Conservation (phyloP, 2,329 filamentous ascomycete species). For the Aspergillus luchuensis region DNA sequence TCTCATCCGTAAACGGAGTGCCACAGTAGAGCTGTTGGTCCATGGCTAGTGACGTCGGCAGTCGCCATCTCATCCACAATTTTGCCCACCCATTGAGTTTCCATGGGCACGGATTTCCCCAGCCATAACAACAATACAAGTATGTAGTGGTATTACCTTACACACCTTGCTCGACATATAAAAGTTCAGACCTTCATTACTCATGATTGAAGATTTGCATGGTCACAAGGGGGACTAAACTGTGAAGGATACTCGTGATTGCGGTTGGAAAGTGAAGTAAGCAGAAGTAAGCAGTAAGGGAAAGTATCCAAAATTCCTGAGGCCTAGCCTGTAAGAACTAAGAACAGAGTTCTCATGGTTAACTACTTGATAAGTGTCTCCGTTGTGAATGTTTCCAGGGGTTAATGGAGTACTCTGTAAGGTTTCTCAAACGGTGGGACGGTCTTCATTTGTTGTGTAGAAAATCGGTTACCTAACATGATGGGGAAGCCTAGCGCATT, state of each 20-base stretch:
- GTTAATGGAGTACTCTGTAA: not conserved
- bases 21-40: not conserved
- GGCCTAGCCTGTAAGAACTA: not conserved
- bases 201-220: too few relatives aligned
- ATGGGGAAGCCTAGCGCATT: constrained; percentile 1
- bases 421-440: not conserved
- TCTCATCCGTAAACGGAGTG: constrained; percentile 19
- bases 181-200: not conserved
- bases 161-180: not conserved
- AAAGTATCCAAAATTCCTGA: not conserved
- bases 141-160: not conserved
- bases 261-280: not conserved
- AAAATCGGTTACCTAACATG: constrained; percentile 1
- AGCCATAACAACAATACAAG: not conserved
- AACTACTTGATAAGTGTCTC: not conserved
- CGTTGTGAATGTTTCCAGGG: not conserved
- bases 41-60: constrained; percentile 36
- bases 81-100: not conserved
- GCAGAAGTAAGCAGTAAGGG: not conserved
- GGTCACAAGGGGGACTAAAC: not conserved
- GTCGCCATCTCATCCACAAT: constrained; percentile 14
- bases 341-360: not conserved
- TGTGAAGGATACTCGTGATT: too few relatives aligned
- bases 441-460: not conserved
- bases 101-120: not conserved